Evolutionary conservation across 371 early-diverging fungal species (phyloP), one percentile per base, ranked within the genome.

Genomic region (Chytridium lagenaria): DNA sequence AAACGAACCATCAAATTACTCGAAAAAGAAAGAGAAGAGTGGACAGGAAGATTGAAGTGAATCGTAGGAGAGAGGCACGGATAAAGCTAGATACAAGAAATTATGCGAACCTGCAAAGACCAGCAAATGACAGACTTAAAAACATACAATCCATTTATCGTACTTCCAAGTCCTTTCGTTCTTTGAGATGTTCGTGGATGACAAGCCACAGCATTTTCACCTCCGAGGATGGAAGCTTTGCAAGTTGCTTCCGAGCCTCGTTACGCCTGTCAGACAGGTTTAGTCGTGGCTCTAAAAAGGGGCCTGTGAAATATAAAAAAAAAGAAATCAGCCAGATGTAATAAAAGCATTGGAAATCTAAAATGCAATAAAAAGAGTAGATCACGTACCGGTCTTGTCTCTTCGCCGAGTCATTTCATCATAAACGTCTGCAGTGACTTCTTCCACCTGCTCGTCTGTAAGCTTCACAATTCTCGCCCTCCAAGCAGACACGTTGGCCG

Each of bases 331-430:
- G 40, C 55, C 2, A 23, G 59, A 34, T 12, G 44, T 33, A 23
- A 52, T 16, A 5, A 26, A 16, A 57, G 31, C 10, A 16, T 1
- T 40, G 39, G 12, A n/a, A 19, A 22, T 39, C 39, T 49, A 19
- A 71, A 30, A 2, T 34, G 23, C 33, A 33, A 38, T 40, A 37
- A 50, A 40, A 31, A 44, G 37, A 64, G 31, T 61, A 30, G 23
- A 68, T 1, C 22, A 52, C 59, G 55, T 38, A 71, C 76, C 76
- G 1, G 23, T 40, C 68, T 71, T 71, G n/a, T 76, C 72, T 63
- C 68, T 71, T 30, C 76, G 67, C 40, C 76, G 34, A 0, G 71
- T 63, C 34, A 71, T 76, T 63, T 76, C 76, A 63, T 76, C 76
- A 49, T 44, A 68, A 44, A 76, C 76, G 36, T 76, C 76, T 22